Base-by-base conservation (phyloP, 2,329 filamentous ascomycete genomes). In the Neurospora crassa region DNA sequence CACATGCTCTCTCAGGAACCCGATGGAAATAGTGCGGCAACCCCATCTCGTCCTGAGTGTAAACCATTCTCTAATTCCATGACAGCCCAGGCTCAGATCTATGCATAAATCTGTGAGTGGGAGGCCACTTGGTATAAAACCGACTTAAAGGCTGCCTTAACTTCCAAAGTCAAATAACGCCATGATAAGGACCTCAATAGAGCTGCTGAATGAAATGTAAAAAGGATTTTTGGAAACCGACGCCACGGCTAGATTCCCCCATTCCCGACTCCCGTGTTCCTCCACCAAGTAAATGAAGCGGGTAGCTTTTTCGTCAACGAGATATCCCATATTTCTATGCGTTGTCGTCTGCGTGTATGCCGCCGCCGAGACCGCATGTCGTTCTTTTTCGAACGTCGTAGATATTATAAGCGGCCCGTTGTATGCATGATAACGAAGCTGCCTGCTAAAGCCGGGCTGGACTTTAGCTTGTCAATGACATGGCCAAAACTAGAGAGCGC, bases 371-470 rank as follows among this genome's bases (percentile, higher is more conserved):
- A 43, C 47, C 29, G n/a, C 42, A 47, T 40, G 40, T 24, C 24
- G 24, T 34, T n/a, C 24, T n/a, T 67, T 63, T 16, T 69, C 24
- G 41, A 40, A 37, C 67, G n/a, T 63, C 34, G 45, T 53, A n/a
- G 47, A 18, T 18, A 70, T 20, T 70, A 40, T 53, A 43, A 63
- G 45, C 53, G 53, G 53, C 53, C 34, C 53, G 53, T 34, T 67
- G 29, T 71, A 70, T 45, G 70, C 53, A 67, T 70, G 34, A 40
- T 5, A 47, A 24, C 42, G 67, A 82, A 37, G 12, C 37, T 29
- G 29, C 42, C 40, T 68, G 20, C 69, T 42, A 72, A 40, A 20
- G 20, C 34, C 47, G 16, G 37, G 24, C 5, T 37, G 2, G 18
- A 5, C 20, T 53, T 59, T 68, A 69, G 40, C 43, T 67, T 42